These are phyloP conservation scores for Candida ficus DNA, from an alignment of 805 yeast genomes.

Conservation along the genomic window DNA sequence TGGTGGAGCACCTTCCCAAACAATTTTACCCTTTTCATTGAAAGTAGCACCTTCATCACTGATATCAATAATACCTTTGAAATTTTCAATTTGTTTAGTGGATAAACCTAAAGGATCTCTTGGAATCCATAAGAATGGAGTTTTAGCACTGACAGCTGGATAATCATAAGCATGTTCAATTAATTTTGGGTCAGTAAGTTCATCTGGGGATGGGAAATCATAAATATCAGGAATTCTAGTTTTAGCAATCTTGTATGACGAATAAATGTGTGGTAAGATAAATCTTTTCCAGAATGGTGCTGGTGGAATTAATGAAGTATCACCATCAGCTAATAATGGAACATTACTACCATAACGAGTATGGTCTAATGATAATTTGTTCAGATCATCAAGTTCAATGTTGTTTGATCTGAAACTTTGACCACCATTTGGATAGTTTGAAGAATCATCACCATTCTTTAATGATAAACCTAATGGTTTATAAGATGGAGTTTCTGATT, in stretches of 20 bases:
- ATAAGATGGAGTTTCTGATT: conserved; percentile 56
- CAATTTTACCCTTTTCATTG: conserved; percentile 42
- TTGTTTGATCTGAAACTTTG: conserved; percentile 10
- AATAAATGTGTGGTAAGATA: conserved; percentile 50
- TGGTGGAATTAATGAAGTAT: conserved; percentile 25
- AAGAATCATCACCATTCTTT: conserved; percentile 9
- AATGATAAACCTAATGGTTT: conserved; percentile 28
- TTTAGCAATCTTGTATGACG: conserved; percentile 43
- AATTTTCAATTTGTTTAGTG: conserved; percentile 46
- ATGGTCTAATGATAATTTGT: conserved; percentile 17
- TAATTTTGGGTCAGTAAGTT: conserved; percentile 29
- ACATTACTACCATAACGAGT: conserved; percentile 27
- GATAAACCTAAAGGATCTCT: conserved; percentile 83
- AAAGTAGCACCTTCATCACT: conserved; percentile 66
- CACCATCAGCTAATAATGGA: conserved; percentile 72
- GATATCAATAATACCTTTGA: conserved; percentile 52
- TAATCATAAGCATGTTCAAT: conserved; percentile 63
- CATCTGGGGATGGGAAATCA: conserved; percentile 43
- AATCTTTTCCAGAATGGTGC: conserved; percentile 43
- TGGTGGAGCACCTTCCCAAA: conserved; percentile 52
- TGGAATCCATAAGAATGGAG: conserved; percentile 92
- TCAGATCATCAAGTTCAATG: conserved; percentile 24
- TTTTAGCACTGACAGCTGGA: conserved; percentile 64
- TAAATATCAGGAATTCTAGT: conserved; percentile 54
- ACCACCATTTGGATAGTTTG: not conserved